These are phyloP conservation scores for Backusella luteola DNA, from an alignment of 192 early-diverging fungal genomes.

Conservation along the genomic window DNA sequence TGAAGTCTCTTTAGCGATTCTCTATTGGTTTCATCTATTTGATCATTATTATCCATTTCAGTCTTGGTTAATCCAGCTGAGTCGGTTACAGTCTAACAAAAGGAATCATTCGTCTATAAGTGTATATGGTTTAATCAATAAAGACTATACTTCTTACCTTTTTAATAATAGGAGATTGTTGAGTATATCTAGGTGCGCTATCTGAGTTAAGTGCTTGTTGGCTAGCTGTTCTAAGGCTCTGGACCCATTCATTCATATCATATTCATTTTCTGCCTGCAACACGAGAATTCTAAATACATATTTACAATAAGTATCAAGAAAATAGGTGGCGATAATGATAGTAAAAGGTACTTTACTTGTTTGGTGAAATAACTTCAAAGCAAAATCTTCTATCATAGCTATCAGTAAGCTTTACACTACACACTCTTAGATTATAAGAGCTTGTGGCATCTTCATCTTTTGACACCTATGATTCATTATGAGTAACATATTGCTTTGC, in stretches of 20 bases:
- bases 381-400: slow-evolving; percentile 69
- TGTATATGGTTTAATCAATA: neutral
- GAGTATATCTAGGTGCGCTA: slow-evolving; percentile 34
- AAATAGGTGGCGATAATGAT: neutral
- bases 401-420: slow-evolving; percentile 61
- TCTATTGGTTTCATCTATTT: slow-evolving; percentile 35
- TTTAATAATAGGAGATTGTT: neutral
- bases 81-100: neutral
- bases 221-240: slow-evolving; percentile 58
- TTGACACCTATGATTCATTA: slow-evolving; percentile 35
- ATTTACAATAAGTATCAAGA: neutral
- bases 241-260: slow-evolving; percentile 78
- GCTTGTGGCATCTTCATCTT: slow-evolving; percentile 55
- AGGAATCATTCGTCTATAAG: neutral
- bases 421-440: slow-evolving; percentile 72
- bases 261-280: slow-evolving; percentile 73
- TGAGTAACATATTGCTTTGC: neutral
- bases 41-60: slow-evolving; percentile 9
- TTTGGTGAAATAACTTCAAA: slow-evolving; percentile 86
- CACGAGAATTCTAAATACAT: slow-evolving; percentile 52
- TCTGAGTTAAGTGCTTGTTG: slow-evolving; percentile 55
- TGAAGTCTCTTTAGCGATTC: slow-evolving; percentile 39
- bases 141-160: neutral
- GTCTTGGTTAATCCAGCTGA: slow-evolving; percentile 1
- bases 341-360: slow-evolving; percentile 38